A percentile compares a stretch with the other conserved stretches of the same genome.
Evolutionary conservation across 768 basidiomycete genomes (phyloP).

Genomic region (Amyloporia xantha): DNA sequence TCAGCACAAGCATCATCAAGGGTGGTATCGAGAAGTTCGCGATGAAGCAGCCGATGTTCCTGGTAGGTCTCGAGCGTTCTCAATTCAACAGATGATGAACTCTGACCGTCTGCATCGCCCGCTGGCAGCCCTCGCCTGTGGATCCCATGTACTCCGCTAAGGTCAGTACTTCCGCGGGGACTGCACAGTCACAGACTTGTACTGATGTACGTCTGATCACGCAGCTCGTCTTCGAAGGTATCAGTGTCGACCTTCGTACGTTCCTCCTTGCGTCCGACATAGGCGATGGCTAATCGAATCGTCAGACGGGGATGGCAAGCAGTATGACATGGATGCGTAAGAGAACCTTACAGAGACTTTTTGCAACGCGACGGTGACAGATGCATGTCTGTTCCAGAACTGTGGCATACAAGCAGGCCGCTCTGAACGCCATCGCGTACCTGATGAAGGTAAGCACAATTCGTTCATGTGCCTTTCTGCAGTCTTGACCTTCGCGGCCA

Average conservation of each 20-base stretch:
- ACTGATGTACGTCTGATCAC: not conserved
- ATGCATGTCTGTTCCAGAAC: no score
- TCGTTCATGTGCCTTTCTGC: not conserved
- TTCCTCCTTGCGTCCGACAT: conserved; percentile 4
- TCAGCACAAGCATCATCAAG: conserved; percentile 68
- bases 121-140: conserved; percentile 58
- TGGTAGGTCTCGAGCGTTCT: conserved; percentile 33
- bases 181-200: conserved; percentile 1
- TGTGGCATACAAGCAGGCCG: conserved; percentile 77
- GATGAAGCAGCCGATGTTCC: conserved; percentile 67
- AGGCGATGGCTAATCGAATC: not conserved
- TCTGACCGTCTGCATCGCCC: not conserved
- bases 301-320: conserved; percentile 63
- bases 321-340: conserved; percentile 74
- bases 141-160: conserved; percentile 73
- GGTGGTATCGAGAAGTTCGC: conserved; percentile 69
- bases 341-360: conserved; percentile 13
- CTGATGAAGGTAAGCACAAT: conserved; percentile 46
- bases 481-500: not conserved
- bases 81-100: no score
- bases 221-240: conserved; percentile 67
- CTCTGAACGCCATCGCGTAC: conserved; percentile 69
- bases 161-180: conserved; percentile 24
- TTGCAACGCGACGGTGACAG: no score
- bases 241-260: conserved; percentile 65